phyloP scores from a whole-genome alignment of 2,329 filamentous ascomycete species.

The Pseudogymnoascus sp. region DNA sequence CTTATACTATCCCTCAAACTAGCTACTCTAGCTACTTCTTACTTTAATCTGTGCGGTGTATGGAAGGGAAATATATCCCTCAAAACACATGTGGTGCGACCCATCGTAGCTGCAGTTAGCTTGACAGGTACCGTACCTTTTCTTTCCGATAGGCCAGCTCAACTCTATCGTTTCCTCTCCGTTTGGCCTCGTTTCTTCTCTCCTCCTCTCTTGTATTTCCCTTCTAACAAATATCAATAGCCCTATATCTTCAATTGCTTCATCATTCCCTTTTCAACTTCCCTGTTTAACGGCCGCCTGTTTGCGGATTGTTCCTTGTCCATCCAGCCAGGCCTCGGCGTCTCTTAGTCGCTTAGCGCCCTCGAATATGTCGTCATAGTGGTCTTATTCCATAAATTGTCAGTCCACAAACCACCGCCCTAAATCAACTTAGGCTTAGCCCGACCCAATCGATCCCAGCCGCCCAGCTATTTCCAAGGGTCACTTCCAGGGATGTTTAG shows the following conservation, averaged over 20 bases:
- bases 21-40: background rate
- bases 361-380: background rate
- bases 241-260: background rate
- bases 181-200: background rate
- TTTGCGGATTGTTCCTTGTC: background rate
- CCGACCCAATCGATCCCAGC: background rate
- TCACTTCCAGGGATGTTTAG: background rate
- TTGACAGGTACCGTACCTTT: background rate
- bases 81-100: background rate
- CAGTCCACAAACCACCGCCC: background rate
- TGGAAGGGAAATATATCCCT: constrained; percentile 6
- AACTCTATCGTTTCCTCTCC: background rate
- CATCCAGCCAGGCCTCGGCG: background rate
- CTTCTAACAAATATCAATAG: background rate
- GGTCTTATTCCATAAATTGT: background rate
- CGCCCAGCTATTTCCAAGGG: constrained; percentile 1
- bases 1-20: background rate
- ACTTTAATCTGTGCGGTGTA: background rate
- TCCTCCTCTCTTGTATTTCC: background rate
- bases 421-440: background rate
- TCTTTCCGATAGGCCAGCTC: background rate
- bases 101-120: background rate
- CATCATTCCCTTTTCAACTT: background rate
- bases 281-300: background rate
- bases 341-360: background rate